Evolutionary conservation across 306 rosid species (phyloP).

Genomic region (Vicia villosa): DNA sequence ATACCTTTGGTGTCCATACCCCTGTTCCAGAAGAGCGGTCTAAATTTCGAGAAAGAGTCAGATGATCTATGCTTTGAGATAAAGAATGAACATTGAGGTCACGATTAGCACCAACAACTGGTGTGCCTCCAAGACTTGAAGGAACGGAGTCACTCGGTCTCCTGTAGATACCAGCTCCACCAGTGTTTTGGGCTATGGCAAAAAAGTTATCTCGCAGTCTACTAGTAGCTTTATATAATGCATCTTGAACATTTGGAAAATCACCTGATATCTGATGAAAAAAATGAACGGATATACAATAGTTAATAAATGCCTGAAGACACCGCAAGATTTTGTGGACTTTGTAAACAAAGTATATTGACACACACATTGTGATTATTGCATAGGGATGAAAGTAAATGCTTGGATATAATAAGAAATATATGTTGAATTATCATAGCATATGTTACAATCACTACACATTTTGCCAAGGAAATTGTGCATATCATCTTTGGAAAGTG

Average conservation of each 20-base stretch:
- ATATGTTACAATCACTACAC: neutral
- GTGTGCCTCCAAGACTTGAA: constrained; percentile 48
- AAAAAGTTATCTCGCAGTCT: constrained; percentile 78
- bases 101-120: constrained; percentile 46
- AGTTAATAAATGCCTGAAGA: constrained; percentile 30
- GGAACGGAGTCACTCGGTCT: constrained; percentile 58
- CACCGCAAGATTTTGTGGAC: constrained; percentile 19
- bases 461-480: constrained; percentile 22
- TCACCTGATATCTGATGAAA: constrained; percentile 76
- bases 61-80: constrained; percentile 57
- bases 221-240: constrained; percentile 78
- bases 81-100: constrained; percentile 44
- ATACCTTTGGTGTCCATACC: constrained; percentile 63
- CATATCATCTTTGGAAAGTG: constrained; percentile 23
- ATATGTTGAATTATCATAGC: neutral
- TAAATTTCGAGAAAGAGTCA: constrained; percentile 48
- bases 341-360: constrained; percentile 9
- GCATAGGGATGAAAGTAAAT: constrained; percentile 14
- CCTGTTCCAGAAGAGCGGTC: constrained; percentile 63
- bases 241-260: constrained; percentile 80
- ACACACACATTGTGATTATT: neutral
- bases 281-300: constrained; percentile 6
- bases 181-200: constrained; percentile 46
- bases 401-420: constrained; percentile 19
- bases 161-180: constrained; percentile 58